These are phyloP conservation scores for Naganishia liquefaciens DNA, from an alignment of 1,284 basidiomycete genomes.

Conservation along the genomic window DNA sequence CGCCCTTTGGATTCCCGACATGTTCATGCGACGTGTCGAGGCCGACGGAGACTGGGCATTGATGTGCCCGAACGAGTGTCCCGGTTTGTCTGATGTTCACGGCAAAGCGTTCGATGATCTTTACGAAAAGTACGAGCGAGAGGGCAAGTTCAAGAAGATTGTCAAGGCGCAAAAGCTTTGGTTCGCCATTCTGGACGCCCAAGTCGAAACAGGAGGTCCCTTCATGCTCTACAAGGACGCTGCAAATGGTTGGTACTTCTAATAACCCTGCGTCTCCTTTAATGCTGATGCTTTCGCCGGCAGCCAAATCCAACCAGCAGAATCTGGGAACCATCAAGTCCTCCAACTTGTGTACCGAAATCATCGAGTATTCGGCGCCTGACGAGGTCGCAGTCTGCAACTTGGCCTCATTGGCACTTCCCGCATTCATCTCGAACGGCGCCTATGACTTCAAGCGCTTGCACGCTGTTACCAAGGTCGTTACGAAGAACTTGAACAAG, in stretches of 20 bases:
- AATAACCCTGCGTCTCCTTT: neutral
- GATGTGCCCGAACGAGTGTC: conserved; percentile 97
- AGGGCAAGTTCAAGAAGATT: conserved; percentile 82
- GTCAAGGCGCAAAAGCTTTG: conserved; percentile 97
- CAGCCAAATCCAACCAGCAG: conserved; percentile 96
- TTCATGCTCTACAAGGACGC: conserved; percentile 99
- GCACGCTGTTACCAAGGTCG: conserved; percentile 90
- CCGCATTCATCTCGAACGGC: conserved; percentile 72
- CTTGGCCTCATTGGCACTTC: conserved; percentile 93
- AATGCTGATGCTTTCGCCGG: neutral
- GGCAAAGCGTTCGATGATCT: conserved; percentile 88
- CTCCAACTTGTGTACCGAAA: conserved; percentile 98
- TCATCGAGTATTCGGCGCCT: conserved; percentile 96
- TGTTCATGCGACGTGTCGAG: conserved; percentile 97
- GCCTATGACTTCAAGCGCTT: conserved; percentile 90
- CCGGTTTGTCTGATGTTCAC: conserved; percentile 85
- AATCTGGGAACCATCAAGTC: conserved; percentile 99
- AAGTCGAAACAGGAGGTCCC: conserved; percentile 96
- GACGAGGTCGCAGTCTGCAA: conserved; percentile 99
- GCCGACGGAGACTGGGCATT: conserved; percentile 87
- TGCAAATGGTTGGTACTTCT: conserved; percentile 65
- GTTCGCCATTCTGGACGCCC: conserved; percentile 95
- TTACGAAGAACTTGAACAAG: conserved; percentile 88
- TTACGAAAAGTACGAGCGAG: conserved; percentile 86
- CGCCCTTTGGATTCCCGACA: conserved; percentile 96